These are phyloP conservation scores for Lasiosphaeria ovina DNA, from an alignment of 495 filamentous ascomycete genomes.

Conservation along the genomic window DNA sequence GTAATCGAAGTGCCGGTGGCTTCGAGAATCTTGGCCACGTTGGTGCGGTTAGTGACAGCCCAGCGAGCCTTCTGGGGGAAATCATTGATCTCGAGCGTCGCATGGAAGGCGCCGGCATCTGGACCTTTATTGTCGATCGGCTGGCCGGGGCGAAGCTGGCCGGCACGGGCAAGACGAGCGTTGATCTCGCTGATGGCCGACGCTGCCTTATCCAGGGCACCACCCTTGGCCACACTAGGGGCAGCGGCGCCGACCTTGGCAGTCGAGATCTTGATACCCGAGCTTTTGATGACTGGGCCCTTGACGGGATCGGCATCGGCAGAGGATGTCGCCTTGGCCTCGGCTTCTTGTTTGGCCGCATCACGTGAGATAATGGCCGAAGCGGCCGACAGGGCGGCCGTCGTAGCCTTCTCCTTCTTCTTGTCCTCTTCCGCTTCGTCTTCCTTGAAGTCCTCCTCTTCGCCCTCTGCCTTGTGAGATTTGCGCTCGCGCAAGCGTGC, in stretches of 20 bases:
- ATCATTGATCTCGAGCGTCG: constrained; percentile 97
- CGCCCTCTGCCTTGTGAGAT: constrained; percentile 85
- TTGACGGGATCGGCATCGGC: constrained; percentile 29
- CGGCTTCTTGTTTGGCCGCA: constrained; percentile 28
- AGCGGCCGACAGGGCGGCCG: constrained; percentile 59
- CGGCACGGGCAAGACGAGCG: constrained; percentile 78
- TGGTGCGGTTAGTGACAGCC: constrained; percentile 98
- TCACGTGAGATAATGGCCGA: constrained; percentile 54
- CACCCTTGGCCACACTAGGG: constrained; percentile 54
- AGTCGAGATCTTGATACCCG: constrained; percentile 6
- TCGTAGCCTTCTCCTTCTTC: constrained; percentile 60
- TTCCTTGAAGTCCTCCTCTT: constrained; percentile 80
- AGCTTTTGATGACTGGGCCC: not conserved
- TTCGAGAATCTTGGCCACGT: constrained; percentile 97
- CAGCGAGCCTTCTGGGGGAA: constrained; percentile 98
- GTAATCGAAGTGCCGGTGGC: constrained; percentile 94
- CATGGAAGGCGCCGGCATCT: constrained; percentile 95
- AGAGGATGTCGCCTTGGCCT: constrained; percentile 55
- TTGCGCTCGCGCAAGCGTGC: constrained; percentile 81
- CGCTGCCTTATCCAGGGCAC: constrained; percentile 76
- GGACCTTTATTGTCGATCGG: constrained; percentile 99
- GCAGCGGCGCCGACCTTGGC: constrained; percentile 32
- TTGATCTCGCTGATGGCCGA: constrained; percentile 84
- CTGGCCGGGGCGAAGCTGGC: constrained; percentile 82
- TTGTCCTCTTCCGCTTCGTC: constrained; percentile 60